Evolutionary conservation across 495 filamentous ascomycete genomes (phyloP).

Genomic region (Parachaetomium inaequale): DNA sequence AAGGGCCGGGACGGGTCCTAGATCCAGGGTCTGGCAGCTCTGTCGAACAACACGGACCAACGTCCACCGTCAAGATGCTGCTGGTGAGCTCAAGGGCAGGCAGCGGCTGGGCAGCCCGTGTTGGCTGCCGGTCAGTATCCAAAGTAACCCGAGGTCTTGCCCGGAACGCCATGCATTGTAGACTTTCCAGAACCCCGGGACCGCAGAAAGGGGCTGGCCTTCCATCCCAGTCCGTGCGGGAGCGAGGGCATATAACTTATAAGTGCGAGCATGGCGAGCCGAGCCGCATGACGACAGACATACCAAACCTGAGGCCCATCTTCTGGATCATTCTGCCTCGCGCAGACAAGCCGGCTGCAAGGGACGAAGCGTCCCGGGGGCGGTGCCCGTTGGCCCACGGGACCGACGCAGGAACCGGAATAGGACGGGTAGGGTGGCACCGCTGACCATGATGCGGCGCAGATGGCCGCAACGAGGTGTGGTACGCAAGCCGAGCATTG

Average conservation of each 20-base stretch:
- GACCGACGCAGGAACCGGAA: slow-evolving; percentile 3
- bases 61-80: not conserved
- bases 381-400: slow-evolving; percentile 10
- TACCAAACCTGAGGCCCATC: not conserved
- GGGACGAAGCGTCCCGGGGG: not conserved
- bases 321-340: not conserved
- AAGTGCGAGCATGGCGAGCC: not conserved
- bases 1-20: not conserved
- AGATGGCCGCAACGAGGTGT: not conserved
- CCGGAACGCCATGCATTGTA: slow-evolving; percentile 11
- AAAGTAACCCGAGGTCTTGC: slow-evolving; percentile 3
- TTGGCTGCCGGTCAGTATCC: slow-evolving; percentile 6
- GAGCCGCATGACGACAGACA: slow-evolving; percentile 7
- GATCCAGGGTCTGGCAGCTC: not conserved
- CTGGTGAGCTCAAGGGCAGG: slow-evolving; percentile 6
- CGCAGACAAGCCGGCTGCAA: not conserved
- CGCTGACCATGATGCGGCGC: slow-evolving; percentile 8
- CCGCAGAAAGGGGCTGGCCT: not conserved
- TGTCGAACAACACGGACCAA: not conserved
- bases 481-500: not conserved
- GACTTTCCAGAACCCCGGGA: not conserved
- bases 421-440: slow-evolving; percentile 8
- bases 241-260: slow-evolving; percentile 5
- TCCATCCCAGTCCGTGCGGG: not conserved
- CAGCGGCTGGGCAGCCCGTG: not conserved